Evolutionary conservation across 2,329 filamentous ascomycete genomes (phyloP), one percentile per base, ranked within the genome.

Genomic region (Aspergillus quadrilineatus): DNA sequence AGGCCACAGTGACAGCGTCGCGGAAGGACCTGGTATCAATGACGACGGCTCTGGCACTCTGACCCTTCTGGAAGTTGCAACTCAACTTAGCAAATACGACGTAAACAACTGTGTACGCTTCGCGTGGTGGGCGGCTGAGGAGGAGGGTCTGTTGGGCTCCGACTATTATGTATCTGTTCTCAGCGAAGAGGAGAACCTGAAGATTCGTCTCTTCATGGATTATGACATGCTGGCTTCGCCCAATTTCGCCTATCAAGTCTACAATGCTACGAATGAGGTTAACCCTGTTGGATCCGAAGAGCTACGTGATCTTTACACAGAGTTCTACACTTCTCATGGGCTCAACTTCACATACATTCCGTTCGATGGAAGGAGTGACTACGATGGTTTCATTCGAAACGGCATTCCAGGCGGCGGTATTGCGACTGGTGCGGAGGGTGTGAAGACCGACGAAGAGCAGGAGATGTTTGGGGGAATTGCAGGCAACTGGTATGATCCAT

Each of bases 321-420:
- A 85, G 43, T 91, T 83, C 80, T 91, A 89, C 74, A 72, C 79
- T 59, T 71, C 75, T 1, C 79, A 87, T 17, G 86, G 80, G 2
- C 79, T 86, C 55, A 87, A 86, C 74, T 87, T 86, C 69, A 89
- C 85, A 0, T 85, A 88, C 58, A 89, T 89, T 28, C 83, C 85
- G 2, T 92, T 93, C 63, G 88, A 91, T 62, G 89, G 89, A 6
- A 85, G 89, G 54, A 89, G 86, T 63, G 90, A 93, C 73, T 93
- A 93, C 65, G 88, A 86, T 53, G 87, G 83, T 1, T 92, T 92
- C 75, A 87, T 92, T 65, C 80, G 83, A 22, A 80, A 84, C 56
- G 86, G 87, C 6, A 90, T 92, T 39, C 87, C 89, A 0, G 84
- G 84, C 1, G 89, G 89, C 17, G 89, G 89, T 43, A 86, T 92